These are phyloP conservation scores for Dactylellina cionopaga DNA, from an alignment of 2,329 filamentous ascomycete species.

Conservation along the genomic window DNA sequence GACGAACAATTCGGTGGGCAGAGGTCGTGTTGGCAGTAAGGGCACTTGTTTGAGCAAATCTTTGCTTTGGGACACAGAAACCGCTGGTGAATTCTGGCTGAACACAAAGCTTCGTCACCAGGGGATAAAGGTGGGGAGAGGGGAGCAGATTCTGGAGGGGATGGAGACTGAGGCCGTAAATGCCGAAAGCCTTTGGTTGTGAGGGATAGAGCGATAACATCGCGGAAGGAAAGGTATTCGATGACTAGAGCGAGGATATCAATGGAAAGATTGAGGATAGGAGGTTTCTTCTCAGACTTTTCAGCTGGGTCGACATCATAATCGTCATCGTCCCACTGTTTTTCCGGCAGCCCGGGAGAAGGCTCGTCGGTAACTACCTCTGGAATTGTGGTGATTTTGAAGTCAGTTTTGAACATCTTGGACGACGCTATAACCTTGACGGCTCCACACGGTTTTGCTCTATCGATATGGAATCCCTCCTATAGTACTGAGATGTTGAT, in stretches of 20 bases:
- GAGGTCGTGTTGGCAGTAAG: slow-evolving; percentile 28
- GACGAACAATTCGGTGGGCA: slow-evolving; percentile 44
- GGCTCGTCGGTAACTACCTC: slow-evolving; percentile 17
- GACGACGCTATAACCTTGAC: background rate
- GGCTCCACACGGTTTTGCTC: background rate
- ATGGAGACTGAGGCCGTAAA: slow-evolving; percentile 23
- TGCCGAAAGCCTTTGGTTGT: slow-evolving; percentile 44
- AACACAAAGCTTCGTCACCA: slow-evolving; percentile 36
- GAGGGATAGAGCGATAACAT: slow-evolving; percentile 38
- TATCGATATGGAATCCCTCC: too few species aligned
- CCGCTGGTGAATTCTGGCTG: slow-evolving; percentile 43
- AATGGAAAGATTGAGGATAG: slow-evolving; percentile 32
- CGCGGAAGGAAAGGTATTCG: slow-evolving; percentile 32
- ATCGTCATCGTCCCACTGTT: background rate
- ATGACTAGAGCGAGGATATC: slow-evolving; percentile 41
- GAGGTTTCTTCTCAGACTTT: slow-evolving; percentile 10
- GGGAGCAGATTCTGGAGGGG: slow-evolving; percentile 12
- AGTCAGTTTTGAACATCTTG: slow-evolving; percentile 39
- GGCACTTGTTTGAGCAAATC: slow-evolving; percentile 18
- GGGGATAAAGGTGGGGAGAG: slow-evolving; percentile 37
- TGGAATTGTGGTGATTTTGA: slow-evolving; percentile 31
- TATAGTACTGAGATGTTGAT: background rate
- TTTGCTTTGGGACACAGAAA: slow-evolving; percentile 28
- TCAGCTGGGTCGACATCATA: slow-evolving; percentile 31
- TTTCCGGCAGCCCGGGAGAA: slow-evolving; percentile 14